Conservation (phyloP, 2,329 filamentous ascomycete genomes). For the Chaetomiaceae sp. region DNA sequence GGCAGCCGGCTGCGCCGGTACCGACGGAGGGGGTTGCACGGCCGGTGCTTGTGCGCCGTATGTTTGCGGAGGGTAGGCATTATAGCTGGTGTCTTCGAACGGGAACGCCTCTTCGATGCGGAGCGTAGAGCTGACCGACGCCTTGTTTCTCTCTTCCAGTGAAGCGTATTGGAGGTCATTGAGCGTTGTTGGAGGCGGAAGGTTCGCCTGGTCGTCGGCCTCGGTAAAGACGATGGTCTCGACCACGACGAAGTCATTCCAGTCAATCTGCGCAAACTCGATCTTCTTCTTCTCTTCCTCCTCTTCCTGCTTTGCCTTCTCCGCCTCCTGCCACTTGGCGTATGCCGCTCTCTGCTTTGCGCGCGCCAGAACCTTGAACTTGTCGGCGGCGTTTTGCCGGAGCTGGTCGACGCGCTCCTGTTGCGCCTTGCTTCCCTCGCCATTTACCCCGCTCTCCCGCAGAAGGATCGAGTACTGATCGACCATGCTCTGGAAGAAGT, state of each 20-base stretch:
- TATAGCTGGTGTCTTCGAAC: conserved; percentile 61
- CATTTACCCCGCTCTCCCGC: conserved; percentile 62
- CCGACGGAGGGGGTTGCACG: conserved; percentile 31
- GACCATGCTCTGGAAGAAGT: conserved; percentile 87
- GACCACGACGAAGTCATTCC: conserved; percentile 95
- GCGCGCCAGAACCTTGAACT: conserved; percentile 71
- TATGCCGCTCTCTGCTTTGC: conserved; percentile 86
- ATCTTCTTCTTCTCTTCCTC: conserved; percentile 75
- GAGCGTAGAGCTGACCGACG: conserved; percentile 75
- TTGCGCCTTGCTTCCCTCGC: conserved; percentile 62
- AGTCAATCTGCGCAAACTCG: conserved; percentile 83
- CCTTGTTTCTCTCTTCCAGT: conserved; percentile 88
- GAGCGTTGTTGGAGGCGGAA: conserved; percentile 84
- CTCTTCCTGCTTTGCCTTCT: conserved; percentile 86
- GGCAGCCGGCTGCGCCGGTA: conserved; percentile 29
- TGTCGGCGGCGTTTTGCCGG: conserved; percentile 70
- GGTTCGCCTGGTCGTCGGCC: conserved; percentile 75
- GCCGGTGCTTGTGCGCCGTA: conserved; percentile 44
- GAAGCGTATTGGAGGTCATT: conserved; percentile 92
- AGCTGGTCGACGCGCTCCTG: conserved; percentile 69
- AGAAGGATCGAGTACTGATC: conserved; percentile 88
- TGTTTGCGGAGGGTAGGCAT: conserved; percentile 43
- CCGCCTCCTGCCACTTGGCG: conserved; percentile 74
- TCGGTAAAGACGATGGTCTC: conserved; percentile 93
- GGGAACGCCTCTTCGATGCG: conserved; percentile 96